A percentile compares a stretch with the other conserved stretches of the same genome.
These are phyloP conservation scores for Debaryomyces fabryi DNA, from an alignment of 1,139 yeast species.

Conservation along the genomic window DNA sequence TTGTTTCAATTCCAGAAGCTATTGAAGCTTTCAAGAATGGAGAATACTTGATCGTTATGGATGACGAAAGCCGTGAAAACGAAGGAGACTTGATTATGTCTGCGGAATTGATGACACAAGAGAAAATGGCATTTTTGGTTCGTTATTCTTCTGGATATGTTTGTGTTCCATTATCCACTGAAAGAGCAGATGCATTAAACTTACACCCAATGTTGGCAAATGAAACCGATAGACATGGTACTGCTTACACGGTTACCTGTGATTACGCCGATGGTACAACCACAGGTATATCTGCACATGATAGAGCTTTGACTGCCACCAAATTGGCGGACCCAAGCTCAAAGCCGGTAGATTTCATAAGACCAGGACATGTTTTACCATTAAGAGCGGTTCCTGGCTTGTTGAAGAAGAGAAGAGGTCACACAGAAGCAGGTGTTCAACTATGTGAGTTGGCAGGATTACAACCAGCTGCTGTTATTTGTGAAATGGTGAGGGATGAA, in stretches of 20 bases:
- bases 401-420: slow-evolving; percentile 84
- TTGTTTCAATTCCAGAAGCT: slow-evolving; percentile 71
- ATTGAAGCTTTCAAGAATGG: slow-evolving; percentile 81
- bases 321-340: slow-evolving; percentile 65
- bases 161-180: slow-evolving; percentile 83
- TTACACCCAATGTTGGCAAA: slow-evolving; percentile 76
- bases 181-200: slow-evolving; percentile 76
- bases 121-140: slow-evolving; percentile 93
- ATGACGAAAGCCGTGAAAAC: slow-evolving; percentile 93
- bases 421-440: slow-evolving; percentile 96
- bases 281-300: slow-evolving; percentile 97
- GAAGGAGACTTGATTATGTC: slow-evolving; percentile 97
- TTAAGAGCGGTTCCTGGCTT: slow-evolving; percentile 89
- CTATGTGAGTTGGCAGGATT: slow-evolving; percentile 76
- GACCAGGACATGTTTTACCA: slow-evolving; percentile 95
- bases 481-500: slow-evolving; percentile 90
- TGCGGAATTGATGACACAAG: slow-evolving; percentile 76
- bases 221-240: slow-evolving; percentile 84
- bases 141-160: slow-evolving; percentile 90
- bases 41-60: slow-evolving; percentile 91
- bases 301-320: slow-evolving; percentile 82
- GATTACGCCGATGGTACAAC: slow-evolving; percentile 87
- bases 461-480: slow-evolving; percentile 87
- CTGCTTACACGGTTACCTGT: slow-evolving; percentile 94
- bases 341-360: slow-evolving; percentile 66